These are phyloP conservation scores for Ophiocytium majus DNA, from an alignment of 352 stramenopile species.

Conservation along the genomic window DNA sequence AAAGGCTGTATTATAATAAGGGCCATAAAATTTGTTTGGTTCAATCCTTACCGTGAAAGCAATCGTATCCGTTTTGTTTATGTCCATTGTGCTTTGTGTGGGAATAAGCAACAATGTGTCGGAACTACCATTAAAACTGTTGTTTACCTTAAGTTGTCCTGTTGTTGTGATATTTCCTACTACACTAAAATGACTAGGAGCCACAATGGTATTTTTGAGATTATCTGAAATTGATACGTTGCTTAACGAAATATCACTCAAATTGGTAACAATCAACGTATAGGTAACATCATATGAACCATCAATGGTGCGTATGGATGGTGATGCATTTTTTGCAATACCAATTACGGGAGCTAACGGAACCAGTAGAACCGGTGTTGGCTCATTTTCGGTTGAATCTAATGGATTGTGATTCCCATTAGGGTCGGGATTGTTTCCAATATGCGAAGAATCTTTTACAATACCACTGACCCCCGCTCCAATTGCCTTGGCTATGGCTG, in stretches of 20 bases:
- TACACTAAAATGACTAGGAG: no score
- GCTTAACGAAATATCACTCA: not conserved
- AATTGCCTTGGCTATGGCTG: not conserved
- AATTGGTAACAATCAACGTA: slow-evolving; percentile 9
- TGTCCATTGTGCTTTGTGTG: not conserved
- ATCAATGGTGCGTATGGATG: not conserved
- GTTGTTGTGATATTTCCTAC: no score
- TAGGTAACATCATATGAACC: not conserved
- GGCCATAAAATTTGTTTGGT: not conserved
- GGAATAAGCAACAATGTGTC: not conserved
- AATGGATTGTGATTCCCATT: not conserved
- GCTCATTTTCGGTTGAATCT: not conserved
- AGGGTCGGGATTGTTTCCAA: not conserved
- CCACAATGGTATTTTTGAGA: no score
- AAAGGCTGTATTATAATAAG: not conserved
- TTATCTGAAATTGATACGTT: no score
- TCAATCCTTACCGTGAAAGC: not conserved
- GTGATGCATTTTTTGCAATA: not conserved
- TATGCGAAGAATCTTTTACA: not conserved
- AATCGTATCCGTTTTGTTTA: not conserved
- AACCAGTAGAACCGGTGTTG: not conserved
- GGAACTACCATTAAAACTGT: not conserved
- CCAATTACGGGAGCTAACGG: not conserved
- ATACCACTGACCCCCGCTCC: not conserved
- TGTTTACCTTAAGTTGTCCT: no score